Percentiles rank a stretch among this genome's conserved stretches.
Conservation (phyloP, 2,329 filamentous ascomycete genomes). For the Pseudodiploospora longispora region DNA sequence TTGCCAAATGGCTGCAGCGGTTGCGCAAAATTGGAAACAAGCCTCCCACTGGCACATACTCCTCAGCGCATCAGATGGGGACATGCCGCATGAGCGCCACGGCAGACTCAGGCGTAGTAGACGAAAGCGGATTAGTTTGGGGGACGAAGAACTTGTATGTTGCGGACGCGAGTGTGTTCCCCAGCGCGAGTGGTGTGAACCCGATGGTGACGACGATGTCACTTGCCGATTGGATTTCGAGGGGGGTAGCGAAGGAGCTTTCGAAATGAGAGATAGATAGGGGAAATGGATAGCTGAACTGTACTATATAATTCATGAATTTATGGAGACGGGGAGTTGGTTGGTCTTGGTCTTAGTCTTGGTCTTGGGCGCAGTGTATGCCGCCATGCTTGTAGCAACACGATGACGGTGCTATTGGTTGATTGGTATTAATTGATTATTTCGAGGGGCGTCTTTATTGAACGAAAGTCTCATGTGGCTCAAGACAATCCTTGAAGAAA, state of each 20-base stretch:
- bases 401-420: too few species aligned
- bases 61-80: constrained; percentile 77
- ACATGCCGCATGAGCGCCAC: constrained; percentile 61
- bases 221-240: constrained; percentile 57
- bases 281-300: not conserved
- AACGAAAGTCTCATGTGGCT: too few species aligned
- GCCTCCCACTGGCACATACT: constrained; percentile 45
- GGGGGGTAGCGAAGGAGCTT: constrained; percentile 43
- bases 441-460: too few species aligned
- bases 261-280: not conserved
- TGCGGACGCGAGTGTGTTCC: constrained; percentile 68
- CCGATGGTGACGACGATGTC: constrained; percentile 76
- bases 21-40: constrained; percentile 41
- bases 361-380: too few species aligned
- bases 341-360: too few species aligned
- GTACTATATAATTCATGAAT: too few species aligned
- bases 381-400: too few species aligned
- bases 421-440: too few species aligned
- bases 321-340: too few species aligned
- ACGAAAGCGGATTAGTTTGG: constrained; percentile 55
- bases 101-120: constrained; percentile 47
- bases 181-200: constrained; percentile 69
- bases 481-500: too few species aligned
- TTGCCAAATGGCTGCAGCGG: constrained; percentile 52
- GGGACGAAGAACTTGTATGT: constrained; percentile 58